These are phyloP conservation scores for Testicularia cyperi DNA, from an alignment of 1,284 basidiomycete species.

Conservation along the genomic window DNA sequence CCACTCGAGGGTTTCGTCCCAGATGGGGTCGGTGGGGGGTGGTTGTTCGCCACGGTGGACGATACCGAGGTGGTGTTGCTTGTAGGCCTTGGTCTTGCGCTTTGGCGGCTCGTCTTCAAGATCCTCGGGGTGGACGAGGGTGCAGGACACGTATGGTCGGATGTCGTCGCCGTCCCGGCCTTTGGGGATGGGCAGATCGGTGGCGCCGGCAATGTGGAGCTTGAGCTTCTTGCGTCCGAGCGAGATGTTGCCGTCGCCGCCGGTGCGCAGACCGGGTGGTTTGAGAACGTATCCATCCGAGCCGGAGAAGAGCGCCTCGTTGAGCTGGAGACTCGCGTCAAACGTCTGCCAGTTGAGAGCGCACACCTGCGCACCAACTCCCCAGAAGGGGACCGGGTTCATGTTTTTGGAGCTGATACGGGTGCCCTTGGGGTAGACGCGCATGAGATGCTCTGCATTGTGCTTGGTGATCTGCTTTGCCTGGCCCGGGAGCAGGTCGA, in stretches of 20 bases:
- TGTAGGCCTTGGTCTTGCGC: conserved; percentile 43
- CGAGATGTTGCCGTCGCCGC: conserved; percentile 30
- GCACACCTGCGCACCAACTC: conserved; percentile 66
- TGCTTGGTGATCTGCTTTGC: conserved; percentile 59
- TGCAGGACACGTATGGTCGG: conserved; percentile 50
- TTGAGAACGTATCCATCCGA: conserved; percentile 68
- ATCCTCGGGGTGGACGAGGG: conserved; percentile 40
- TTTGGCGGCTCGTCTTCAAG: conserved; percentile 33
- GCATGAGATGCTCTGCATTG: conserved; percentile 64
- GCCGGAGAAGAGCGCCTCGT: conserved; percentile 70
- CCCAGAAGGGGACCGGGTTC: conserved; percentile 64
- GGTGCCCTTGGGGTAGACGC: conserved; percentile 68
- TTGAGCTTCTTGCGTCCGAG: conserved; percentile 27
- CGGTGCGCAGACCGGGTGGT: conserved; percentile 59
- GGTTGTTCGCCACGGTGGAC: conserved; percentile 45
- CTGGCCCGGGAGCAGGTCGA: conserved; percentile 61
- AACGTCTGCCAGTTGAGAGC: conserved; percentile 69
- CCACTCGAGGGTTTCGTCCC: conserved; percentile 49
- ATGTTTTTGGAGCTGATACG: conserved; percentile 62
- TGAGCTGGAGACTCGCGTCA: conserved; percentile 62
- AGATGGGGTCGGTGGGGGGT: conserved; percentile 40
- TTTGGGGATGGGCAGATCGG: conserved; percentile 42
- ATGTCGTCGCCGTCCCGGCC: conserved; percentile 43
- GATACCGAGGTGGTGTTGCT: conserved; percentile 39
- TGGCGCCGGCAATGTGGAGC: conserved; percentile 46